Conservation (phyloP, 2,329 filamentous ascomycete species). For the Acephala macrosclerotiorum region DNA sequence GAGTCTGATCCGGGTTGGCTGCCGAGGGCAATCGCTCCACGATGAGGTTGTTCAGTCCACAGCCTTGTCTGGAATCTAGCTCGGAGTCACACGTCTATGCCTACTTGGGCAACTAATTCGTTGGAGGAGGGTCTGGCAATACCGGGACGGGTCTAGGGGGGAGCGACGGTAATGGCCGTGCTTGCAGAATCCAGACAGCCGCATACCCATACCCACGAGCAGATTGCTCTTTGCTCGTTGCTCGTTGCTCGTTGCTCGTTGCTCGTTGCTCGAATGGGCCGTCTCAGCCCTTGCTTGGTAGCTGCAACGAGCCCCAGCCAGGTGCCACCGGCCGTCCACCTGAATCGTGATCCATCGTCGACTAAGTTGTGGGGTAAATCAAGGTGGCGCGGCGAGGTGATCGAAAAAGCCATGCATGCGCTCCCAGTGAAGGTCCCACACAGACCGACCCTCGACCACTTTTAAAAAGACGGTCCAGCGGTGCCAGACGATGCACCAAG, state of each 20-base stretch:
- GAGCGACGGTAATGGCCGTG: constrained; percentile 15
- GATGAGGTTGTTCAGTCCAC: constrained; percentile 1
- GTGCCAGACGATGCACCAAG: constrained; percentile 33
- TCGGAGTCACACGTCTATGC: neutral
- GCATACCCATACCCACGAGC: constrained; percentile 3
- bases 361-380: constrained; percentile 38
- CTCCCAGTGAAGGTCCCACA: neutral
- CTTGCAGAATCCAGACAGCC: constrained; percentile 14
- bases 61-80: constrained; percentile 10
- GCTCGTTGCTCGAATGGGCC: no score
- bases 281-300: constrained; percentile 7
- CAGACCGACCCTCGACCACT: constrained; percentile 3
- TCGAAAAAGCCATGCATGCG: neutral
- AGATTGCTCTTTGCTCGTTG: neutral
- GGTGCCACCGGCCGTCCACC: neutral
- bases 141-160: constrained; percentile 7
- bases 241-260: no score
- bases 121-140: neutral
- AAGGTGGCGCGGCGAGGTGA: constrained; percentile 4
- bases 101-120: neutral
- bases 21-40: constrained; percentile 1
- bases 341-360: constrained; percentile 10
- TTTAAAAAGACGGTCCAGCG: neutral
- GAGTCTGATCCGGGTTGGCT: constrained; percentile 10
- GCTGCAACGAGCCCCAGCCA: constrained; percentile 6